Evolutionary conservation across 2,329 filamentous ascomycete species (phyloP), one percentile per base, ranked within the genome.

Genomic region (Talaromyces rugulosus): DNA sequence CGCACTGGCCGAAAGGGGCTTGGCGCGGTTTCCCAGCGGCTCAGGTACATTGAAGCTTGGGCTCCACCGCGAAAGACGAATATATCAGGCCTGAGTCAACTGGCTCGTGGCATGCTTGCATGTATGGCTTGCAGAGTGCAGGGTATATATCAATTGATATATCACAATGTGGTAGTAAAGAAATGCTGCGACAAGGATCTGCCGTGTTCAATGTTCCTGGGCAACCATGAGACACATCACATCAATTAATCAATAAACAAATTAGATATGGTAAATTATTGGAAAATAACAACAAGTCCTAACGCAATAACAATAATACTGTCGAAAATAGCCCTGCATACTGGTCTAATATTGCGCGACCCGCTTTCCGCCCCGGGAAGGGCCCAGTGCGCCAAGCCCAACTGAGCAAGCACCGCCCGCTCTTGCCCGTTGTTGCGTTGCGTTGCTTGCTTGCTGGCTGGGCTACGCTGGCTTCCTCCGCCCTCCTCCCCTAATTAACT

Each of bases 341-440:
- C 42, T 23, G 42, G n/a, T 47, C 9, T 12, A 12, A 4, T 18
- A 23, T 44, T 44, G 40, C 40, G n/a, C 53, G 59, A 61, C 59
- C 59, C 59, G 59, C 56, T 51, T 59, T 59, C 54, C 52, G 33
- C 58, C 50, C 51, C 23, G 30, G 54, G 34, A 36, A 36, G 55
- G 51, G 52, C 59, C 59, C 44, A 57, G 56, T 52, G 52, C 56
- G 56, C 56, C 59, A 47, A 53, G 50, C 34, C 59, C 40, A 34
- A 23, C 47, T 42, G 9, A 60, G 18, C 51, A 50, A 44, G 28
- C 18, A 30, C 23, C 33, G 40, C 33, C 59, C 31, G 31, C 51
- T 4, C 23, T 27, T 47, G n/a, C 44, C 44, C 23, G 23, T 12
- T 47, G 12, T 18, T 18, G 16, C n/a, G 23, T 18, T 4, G 5